Evolutionary conservation across 2,329 filamentous ascomycete species (phyloP).

Genomic region (Sporothrix brunneoviolacea): DNA sequence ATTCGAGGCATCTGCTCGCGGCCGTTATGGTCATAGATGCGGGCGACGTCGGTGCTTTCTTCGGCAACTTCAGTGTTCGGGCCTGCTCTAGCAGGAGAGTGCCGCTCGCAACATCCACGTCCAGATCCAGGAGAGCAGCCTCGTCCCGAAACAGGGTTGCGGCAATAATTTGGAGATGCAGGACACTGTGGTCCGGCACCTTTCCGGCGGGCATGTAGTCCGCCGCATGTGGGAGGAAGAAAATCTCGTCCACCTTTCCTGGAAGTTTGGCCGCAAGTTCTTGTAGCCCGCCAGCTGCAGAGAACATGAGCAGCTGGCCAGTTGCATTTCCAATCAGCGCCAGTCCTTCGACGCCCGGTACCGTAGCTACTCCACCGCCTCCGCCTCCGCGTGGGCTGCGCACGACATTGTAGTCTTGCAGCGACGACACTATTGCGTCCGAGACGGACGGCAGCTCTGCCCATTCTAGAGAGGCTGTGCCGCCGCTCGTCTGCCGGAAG

Average conservation of each 20-base stretch:
- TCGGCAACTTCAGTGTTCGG: not conserved
- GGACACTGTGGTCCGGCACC: not conserved
- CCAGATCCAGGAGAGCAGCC: slow-evolving; percentile 22
- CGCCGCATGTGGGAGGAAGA: slow-evolving; percentile 28
- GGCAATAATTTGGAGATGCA: slow-evolving; percentile 30
- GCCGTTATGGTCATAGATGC: slow-evolving; percentile 12
- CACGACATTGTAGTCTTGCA: slow-evolving; percentile 43
- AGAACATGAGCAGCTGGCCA: slow-evolving; percentile 42
- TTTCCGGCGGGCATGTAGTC: not conserved
- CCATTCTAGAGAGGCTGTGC: slow-evolving; percentile 32
- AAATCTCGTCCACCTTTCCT: slow-evolving; percentile 47
- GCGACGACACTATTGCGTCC: slow-evolving; percentile 28
- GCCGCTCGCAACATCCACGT: not conserved
- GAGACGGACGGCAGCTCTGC: slow-evolving; percentile 31
- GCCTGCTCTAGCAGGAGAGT: not conserved
- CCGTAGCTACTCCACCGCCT: not conserved
- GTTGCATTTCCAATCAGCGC: slow-evolving; percentile 44
- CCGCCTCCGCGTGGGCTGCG: slow-evolving; percentile 25
- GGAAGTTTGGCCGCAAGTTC: slow-evolving; percentile 31
- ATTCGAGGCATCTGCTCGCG: slow-evolving; percentile 13
- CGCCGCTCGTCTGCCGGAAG: not conserved
- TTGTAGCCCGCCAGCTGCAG: slow-evolving; percentile 20
- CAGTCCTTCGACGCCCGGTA: slow-evolving; percentile 25
- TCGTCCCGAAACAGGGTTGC: slow-evolving; percentile 40
- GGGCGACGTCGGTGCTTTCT: slow-evolving; percentile 2